Base-by-base conservation (phyloP, 495 filamentous ascomycete genomes). In the Glutinoglossum americanum region DNA sequence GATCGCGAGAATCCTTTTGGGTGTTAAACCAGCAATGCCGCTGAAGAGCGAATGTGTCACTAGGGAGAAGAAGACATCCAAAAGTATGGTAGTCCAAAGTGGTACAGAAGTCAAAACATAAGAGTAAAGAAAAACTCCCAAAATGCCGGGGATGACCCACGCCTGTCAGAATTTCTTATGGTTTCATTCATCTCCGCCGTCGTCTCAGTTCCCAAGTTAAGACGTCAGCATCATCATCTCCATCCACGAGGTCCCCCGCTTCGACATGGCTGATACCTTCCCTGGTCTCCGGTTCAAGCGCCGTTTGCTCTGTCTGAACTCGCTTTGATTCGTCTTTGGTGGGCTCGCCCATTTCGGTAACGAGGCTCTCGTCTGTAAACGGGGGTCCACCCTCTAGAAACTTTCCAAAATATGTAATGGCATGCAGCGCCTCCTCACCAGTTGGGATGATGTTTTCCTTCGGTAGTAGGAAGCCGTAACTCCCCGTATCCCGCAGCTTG, bases 401-500 rank as follows among this genome's bases (percentile, higher is more conserved):
- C 54, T 82, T 76, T 0, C 86, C 88, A 60, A 95, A 80, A 60
- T 87, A 85, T 60, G 87, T 74, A 39, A 94, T 71, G 0, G 88
- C 85, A 51, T 83, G 80, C 62, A 89, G 81, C 23, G 87, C 74
- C 67, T 98, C 92, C 68, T 86, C 79, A 1, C 92, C 92, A 0
- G 88, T 90, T 0, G 92, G 90, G 4, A 94, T 68, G 55, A 98
- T 98, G 60, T 94, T 76, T 58, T 89, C 83, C 35, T 78, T 80
- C 0, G 92, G 92, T 9, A 98, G 73, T 51, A 98, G 71, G 63
- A 96, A 98, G 0, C 92, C 92, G 66, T 97, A 96, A 68, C 80
- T 92, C 2, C 92, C 92, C 0, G 87, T 94, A 70, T 98, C 92
- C 37, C 92, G 76, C 25, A 98, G 73, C 68, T 96, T 97, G 67